Base-by-base conservation (phyloP, 352 stramenopile species). In the Phytophthora rubi region DNA sequence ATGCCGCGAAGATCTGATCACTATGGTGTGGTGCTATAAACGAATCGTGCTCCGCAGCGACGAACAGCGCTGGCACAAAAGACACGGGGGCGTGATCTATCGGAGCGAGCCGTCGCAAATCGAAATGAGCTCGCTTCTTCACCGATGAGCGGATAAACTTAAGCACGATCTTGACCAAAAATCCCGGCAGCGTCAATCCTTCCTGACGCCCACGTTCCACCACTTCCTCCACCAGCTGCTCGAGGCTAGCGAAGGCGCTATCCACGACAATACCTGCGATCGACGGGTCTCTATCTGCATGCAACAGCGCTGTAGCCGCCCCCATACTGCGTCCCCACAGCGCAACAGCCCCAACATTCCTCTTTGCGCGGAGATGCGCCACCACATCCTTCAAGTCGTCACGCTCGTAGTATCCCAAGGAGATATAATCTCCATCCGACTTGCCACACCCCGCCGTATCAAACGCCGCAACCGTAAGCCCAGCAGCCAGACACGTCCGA, bases 271-370 rank as follows among this genome's bases (percentile, higher is more conserved):
- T 98, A 21, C 92, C 97, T 3, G 95, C 95, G 70, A 99, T 99
- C 13, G 89, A 98, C 21, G 97, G 97, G 81, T 99, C 97, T 30
- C 97, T 81, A 75, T 99, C 95, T 0, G 91, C 97, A 80, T 99
- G 97, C 68, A 99, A 87, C n/a, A 99, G 81, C 10, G 97, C 96
- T 0, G 98, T 99, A 1, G 97, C 97, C 6, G 98, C 98, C 18
- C 98, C 98, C 98, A 99, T 99, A 68, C 91, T 98, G 61, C 98
- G 73, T 3, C 98, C 98, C 98, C 98, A 99, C 1, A 99, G 75
- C 10, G 92, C 97, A 57, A 99, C 98, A 2, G 91, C 95, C n/a
- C 88, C 97, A 7, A 99, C 90, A 42, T 93, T 89, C 63, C 89
- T 89, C 0, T 91, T 96, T 4, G 76, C 75, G 5, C 97, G 85